Conservation (phyloP, 106 monocot genomes). For the Chionographis japonica region DNA sequence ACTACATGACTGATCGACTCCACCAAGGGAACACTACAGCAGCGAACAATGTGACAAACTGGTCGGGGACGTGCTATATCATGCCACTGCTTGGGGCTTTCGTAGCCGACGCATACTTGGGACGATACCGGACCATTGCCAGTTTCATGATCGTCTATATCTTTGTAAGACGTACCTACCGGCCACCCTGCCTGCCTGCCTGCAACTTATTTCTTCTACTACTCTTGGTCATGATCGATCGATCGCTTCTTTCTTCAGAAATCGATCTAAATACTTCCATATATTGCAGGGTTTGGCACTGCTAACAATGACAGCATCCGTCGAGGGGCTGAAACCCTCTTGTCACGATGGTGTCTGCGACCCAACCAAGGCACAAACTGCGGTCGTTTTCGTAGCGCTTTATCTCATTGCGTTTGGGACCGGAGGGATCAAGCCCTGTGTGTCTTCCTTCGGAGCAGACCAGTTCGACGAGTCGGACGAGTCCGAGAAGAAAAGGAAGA, state of each 20-base stretch:
- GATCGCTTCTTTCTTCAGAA: constrained; percentile 9
- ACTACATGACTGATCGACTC: constrained; percentile 22
- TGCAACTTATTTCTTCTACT: too few species aligned
- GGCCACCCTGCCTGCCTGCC: too few species aligned
- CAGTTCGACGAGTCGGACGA: constrained; percentile 24
- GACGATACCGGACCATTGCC: constrained; percentile 14
- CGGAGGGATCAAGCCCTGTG: too few species aligned
- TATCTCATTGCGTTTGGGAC: constrained; percentile 27
- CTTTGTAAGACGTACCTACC: background rate
- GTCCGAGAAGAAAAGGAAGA: constrained; percentile 30
- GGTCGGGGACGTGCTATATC: constrained; percentile 21
- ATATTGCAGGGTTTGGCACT: constrained; percentile 22
- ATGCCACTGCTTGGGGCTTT: constrained; percentile 34
- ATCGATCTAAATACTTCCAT: background rate
- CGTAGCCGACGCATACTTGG: constrained; percentile 30
- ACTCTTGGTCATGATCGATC: too few species aligned
- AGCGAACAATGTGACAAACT: constrained; percentile 18
- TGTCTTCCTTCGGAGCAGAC: too few species aligned
- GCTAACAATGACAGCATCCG: constrained; percentile 27
- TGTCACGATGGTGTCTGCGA: constrained; percentile 10
- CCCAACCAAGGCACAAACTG: constrained; percentile 11
- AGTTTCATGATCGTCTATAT: too few species aligned
- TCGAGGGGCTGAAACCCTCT: constrained; percentile 18
- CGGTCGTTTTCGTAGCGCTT: constrained; percentile 16
- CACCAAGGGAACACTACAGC: constrained; percentile 21